Evolutionary conservation across 495 filamentous ascomycete species (phyloP), one percentile per base, ranked within the genome.

Genomic region (Barbatosphaeria neglecta): DNA sequence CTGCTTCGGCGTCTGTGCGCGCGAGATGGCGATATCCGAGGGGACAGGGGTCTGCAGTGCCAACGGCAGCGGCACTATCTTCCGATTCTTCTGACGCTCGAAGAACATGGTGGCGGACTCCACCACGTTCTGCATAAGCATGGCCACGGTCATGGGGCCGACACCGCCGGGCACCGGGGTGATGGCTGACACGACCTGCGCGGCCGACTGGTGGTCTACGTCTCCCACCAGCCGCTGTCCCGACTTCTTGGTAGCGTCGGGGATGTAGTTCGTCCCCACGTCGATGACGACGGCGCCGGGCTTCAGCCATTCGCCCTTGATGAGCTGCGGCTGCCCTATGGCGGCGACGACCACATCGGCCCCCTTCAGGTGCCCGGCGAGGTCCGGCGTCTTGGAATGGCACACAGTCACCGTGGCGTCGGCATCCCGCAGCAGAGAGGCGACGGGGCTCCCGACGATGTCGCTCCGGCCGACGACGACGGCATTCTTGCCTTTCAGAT

Each of bases 141-240:
- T 97, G 25, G 92, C 92, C 44, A 98, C 88, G 11, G 92, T 98
- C 90, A 97, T 97, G 31, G 92, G 92, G 3, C 92, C 92, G 47
- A 97, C 92, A 59, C 92, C 92, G 48, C 92, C 92, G 1, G 93
- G 92, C 27, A 98, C 92, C 2, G 92, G 92, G 1, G 93, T 98
- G 56, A 98, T 97, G 50, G 84, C 79, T n/a, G 89, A 95, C 18
- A 89, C 92, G 39, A 95, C 83, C 55, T 92, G 73, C 16, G 75
- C 76, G 33, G 88, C 90, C 44, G 86, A 82, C 40, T 90, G 87
- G 55, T 82, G 96, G 48, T 97, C 86, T 16, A 98, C 92, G 64
- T 98, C 92, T 31, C 92, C 92, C 15, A 96, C 92, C n/a, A 97
- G 75, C 50, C 89, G 79, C 62, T 88, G 75, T 3, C 92, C 93